Evolutionary conservation across 1,139 yeast species (phyloP).

Genomic region (Scheffersomyces segobiensis): DNA sequence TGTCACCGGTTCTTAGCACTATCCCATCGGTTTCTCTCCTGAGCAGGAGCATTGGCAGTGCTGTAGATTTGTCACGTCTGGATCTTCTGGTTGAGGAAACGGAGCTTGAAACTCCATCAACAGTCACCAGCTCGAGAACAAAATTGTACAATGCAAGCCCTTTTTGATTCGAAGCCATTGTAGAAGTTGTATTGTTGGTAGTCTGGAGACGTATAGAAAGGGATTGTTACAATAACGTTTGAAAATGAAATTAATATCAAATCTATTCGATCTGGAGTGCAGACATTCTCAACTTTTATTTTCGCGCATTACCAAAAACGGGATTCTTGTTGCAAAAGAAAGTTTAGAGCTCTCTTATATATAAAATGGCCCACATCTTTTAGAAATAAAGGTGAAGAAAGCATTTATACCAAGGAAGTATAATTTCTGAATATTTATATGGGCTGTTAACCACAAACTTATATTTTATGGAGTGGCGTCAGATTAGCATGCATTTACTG

Average conservation of each 20-base stretch:
- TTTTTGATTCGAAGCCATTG: background rate
- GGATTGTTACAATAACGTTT: slow-evolving; percentile 2
- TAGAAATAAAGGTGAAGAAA: too few relatives aligned
- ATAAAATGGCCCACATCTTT: background rate
- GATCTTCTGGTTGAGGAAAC: slow-evolving; percentile 8
- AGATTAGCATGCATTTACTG: too few relatives aligned
- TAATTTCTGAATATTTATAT: too few relatives aligned
- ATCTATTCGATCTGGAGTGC: background rate
- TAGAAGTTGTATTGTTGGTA: background rate
- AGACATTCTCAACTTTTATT: background rate
- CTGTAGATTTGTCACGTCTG: slow-evolving; percentile 12
- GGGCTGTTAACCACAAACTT: too few relatives aligned
- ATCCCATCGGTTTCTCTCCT: slow-evolving; percentile 35
- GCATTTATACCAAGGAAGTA: background rate
- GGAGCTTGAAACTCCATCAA: background rate
- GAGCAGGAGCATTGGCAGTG: slow-evolving; percentile 16
- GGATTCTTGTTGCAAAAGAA: background rate
- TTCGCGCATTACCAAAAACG: background rate
- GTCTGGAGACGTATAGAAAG: background rate
- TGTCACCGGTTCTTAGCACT: slow-evolving; percentile 42
- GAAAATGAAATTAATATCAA: background rate
- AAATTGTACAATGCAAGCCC: background rate
- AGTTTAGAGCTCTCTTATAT: background rate
- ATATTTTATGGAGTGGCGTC: too few relatives aligned
- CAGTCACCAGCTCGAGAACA: background rate